A percentile compares a stretch with the other conserved stretches of the same genome.
phyloP scores from a whole-genome alignment of 2,329 filamentous ascomycete genomes.

The Cadophora malorum region DNA sequence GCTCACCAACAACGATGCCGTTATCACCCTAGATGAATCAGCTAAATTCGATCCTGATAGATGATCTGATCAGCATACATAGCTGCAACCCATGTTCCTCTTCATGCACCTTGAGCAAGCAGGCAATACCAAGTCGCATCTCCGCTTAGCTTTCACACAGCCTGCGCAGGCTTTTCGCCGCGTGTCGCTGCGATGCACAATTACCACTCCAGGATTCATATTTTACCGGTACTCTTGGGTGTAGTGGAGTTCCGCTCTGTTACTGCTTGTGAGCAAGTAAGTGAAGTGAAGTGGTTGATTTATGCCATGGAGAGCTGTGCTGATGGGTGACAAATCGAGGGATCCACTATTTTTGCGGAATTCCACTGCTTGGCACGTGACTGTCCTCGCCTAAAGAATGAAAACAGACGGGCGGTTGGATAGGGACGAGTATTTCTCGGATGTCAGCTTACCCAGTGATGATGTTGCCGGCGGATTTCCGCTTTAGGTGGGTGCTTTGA shows the following conservation, averaged over 20 bases:
- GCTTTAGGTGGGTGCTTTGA: background rate
- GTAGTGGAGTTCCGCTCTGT: conserved; percentile 10
- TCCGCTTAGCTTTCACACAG: conserved; percentile 39
- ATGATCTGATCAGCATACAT: conserved; percentile 29
- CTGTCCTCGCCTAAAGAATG: background rate
- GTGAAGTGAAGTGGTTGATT: background rate
- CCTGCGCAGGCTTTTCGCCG: conserved; percentile 35
- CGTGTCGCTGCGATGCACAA: conserved; percentile 23
- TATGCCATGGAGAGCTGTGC: background rate
- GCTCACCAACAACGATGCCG: background rate
- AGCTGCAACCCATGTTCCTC: conserved; percentile 31
- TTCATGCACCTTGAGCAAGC: conserved; percentile 34
- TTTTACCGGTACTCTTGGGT: too few relatives aligned
- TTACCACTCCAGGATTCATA: conserved; percentile 7
- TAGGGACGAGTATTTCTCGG: too few relatives aligned
- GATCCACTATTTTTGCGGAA: conserved; percentile 21
- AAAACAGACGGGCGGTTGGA: background rate
- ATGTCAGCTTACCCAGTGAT: background rate
- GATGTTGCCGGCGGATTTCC: background rate
- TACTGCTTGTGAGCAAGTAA: background rate
- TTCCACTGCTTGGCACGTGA: conserved; percentile 21
- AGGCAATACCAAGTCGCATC: conserved; percentile 39
- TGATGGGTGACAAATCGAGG: background rate
- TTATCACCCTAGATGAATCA: background rate
- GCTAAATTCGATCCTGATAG: background rate